phyloP scores from a whole-genome alignment of 208 protist genomes.

The Trypanosoma cruzi region DNA sequence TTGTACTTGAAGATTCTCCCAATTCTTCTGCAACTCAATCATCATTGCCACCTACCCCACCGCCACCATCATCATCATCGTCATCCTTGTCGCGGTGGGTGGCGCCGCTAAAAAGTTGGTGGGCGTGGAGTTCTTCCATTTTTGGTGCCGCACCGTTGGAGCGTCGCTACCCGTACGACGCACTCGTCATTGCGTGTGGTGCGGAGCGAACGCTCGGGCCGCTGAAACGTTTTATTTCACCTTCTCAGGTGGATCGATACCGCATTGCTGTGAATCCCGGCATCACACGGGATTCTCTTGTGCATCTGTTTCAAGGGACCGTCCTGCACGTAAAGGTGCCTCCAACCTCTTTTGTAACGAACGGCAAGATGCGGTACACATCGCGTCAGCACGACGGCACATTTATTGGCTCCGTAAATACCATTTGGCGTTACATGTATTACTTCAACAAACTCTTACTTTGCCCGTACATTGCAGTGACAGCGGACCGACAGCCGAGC shows the following conservation, averaged over 20 bases:
- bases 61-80: slow-evolving; percentile 4
- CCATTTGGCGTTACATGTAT: slow-evolving; percentile 74
- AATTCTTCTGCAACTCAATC: not conserved
- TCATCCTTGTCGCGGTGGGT: slow-evolving; percentile 10
- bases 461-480: slow-evolving; percentile 57
- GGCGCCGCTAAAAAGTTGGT: slow-evolving; percentile 8
- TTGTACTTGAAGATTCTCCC: slow-evolving; percentile 32
- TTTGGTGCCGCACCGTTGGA: slow-evolving; percentile 23
- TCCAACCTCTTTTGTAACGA: slow-evolving; percentile 56
- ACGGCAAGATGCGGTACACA: slow-evolving; percentile 22
- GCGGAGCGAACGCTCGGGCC: slow-evolving; percentile 56
- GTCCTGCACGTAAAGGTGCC: slow-evolving; percentile 85
- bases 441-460: slow-evolving; percentile 70
- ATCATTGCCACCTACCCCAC: not conserved
- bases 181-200: slow-evolving; percentile 75
- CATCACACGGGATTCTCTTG: slow-evolving; percentile 73
- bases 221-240: slow-evolving; percentile 28
- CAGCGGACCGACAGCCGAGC: slow-evolving; percentile 63
- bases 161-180: slow-evolving; percentile 68
- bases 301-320: slow-evolving; percentile 60
- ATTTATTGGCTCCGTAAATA: slow-evolving; percentile 82
- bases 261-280: slow-evolving; percentile 83
- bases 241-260: slow-evolving; percentile 54
- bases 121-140: not conserved
- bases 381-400: slow-evolving; percentile 77